phyloP scores from a whole-genome alignment of 2,329 filamentous ascomycete genomes.

The Xylariaceae sp. region DNA sequence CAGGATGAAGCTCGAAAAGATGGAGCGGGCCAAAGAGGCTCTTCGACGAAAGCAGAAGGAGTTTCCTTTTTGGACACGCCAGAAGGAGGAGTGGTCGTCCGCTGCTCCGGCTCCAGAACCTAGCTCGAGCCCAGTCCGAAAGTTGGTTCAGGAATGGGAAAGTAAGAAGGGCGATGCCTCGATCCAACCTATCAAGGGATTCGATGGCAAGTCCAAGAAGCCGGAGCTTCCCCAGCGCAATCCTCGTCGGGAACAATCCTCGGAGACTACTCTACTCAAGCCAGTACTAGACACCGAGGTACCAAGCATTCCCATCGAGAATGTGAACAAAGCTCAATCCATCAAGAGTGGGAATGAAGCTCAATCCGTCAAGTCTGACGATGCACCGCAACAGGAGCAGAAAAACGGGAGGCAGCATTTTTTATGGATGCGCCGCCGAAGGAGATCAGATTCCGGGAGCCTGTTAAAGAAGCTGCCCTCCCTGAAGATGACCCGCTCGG shows the following conservation, averaged over 20 bases:
- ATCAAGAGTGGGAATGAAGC: neutral
- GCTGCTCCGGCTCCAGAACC: constrained; percentile 38
- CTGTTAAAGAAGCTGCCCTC: constrained; percentile 9
- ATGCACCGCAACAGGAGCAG: constrained; percentile 10
- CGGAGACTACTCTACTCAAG: constrained; percentile 30
- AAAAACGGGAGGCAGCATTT: constrained; percentile 27
- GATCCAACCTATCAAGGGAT: neutral
- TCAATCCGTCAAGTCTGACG: constrained; percentile 3
- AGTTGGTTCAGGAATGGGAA: constrained; percentile 32
- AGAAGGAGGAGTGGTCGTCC: constrained; percentile 47
- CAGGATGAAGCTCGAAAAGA: constrained; percentile 43
- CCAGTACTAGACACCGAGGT: constrained; percentile 9
- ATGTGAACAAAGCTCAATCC: constrained; percentile 6
- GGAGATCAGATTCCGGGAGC: constrained; percentile 25
- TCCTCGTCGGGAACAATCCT: constrained; percentile 18
- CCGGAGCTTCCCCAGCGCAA: constrained; percentile 8
- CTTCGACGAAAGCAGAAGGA: constrained; percentile 29
- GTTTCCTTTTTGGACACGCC: constrained; percentile 41
- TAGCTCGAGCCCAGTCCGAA: constrained; percentile 44
- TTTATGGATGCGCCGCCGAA: constrained; percentile 32
- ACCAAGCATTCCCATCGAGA: neutral
- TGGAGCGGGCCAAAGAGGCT: constrained; percentile 37
- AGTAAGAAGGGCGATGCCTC: constrained; percentile 4
- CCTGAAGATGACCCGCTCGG: constrained; percentile 13
- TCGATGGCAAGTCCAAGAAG: constrained; percentile 13